These are phyloP conservation scores for Syzygium malaccense DNA, from an alignment of 441 rosid genomes.

Conservation along the genomic window DNA sequence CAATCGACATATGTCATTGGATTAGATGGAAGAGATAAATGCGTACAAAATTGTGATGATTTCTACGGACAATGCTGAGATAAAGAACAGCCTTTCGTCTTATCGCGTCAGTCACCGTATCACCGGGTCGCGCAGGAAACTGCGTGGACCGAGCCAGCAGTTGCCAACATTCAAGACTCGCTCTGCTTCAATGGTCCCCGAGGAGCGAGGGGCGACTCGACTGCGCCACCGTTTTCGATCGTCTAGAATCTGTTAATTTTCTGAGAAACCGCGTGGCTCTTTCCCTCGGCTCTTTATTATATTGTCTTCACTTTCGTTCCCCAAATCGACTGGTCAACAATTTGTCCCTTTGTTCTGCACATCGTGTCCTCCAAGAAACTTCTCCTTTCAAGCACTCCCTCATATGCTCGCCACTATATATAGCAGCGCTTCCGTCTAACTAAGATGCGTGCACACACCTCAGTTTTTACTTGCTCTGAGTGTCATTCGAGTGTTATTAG, in stretches of 20 bases:
- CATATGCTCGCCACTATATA: neutral
- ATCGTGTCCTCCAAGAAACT: neutral
- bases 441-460: neutral
- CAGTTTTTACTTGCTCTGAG: neutral
- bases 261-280: neutral
- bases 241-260: neutral
- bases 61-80: too few species aligned
- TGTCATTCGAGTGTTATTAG: neutral
- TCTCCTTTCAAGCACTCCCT: neutral
- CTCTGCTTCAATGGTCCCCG: neutral
- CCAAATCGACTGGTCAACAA: neutral
- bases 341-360: neutral
- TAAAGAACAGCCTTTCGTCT: too few species aligned
- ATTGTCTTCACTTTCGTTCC: neutral
- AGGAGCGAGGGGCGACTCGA: neutral
- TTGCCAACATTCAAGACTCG: neutral
- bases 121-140: neutral
- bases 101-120: too few species aligned
- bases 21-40: neutral
- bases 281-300: neutral
- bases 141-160: neutral
- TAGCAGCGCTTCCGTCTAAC: neutral
- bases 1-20: accelerated
- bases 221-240: neutral
- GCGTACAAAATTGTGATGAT: neutral